Percentiles rank a stretch among this genome's conserved stretches.
phyloP scores from a whole-genome alignment of 2,329 filamentous ascomycete species.

The Epichloe coenophiala region DNA sequence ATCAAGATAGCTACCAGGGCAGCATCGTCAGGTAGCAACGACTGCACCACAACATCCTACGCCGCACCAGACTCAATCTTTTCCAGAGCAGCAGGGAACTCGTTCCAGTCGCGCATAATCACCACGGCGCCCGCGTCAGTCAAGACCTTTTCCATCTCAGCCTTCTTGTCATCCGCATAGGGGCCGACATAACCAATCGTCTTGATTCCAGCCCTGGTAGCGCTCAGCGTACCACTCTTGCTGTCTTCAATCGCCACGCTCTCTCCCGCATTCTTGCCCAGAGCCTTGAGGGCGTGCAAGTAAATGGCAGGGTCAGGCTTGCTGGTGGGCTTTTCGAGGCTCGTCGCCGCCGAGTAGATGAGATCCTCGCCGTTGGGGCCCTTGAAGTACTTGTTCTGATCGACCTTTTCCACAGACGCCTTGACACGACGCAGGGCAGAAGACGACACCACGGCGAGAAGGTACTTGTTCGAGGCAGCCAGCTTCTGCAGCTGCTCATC shows the following conservation, averaged over 20 bases:
- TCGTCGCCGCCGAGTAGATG: constrained; percentile 73
- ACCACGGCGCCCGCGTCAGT: constrained; percentile 46
- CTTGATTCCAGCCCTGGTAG: constrained; percentile 61
- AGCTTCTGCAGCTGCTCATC: constrained; percentile 55
- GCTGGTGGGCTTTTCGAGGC: constrained; percentile 63
- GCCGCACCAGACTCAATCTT: constrained; percentile 29
- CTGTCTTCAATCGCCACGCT: constrained; percentile 78
- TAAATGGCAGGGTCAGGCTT: constrained; percentile 91
- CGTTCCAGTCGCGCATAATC: constrained; percentile 47
- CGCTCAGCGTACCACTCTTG: constrained; percentile 68
- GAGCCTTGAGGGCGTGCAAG: constrained; percentile 57
- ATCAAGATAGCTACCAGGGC: not conserved
- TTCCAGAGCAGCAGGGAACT: constrained; percentile 35
- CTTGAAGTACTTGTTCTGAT: constrained; percentile 64
- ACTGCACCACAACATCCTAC: not conserved
- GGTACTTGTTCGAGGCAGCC: constrained; percentile 46
- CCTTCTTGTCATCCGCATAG: constrained; percentile 48
- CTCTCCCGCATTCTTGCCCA: constrained; percentile 59
- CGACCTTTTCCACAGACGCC: constrained; percentile 67
- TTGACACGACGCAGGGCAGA: constrained; percentile 66
- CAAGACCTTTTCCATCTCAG: constrained; percentile 51
- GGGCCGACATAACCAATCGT: constrained; percentile 78
- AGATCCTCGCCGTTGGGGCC: constrained; percentile 35
- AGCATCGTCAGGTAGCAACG: not conserved
- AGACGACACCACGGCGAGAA: constrained; percentile 67